Base-by-base conservation (phyloP, 257 asterid species). In the Solanum paucissectum region DNA sequence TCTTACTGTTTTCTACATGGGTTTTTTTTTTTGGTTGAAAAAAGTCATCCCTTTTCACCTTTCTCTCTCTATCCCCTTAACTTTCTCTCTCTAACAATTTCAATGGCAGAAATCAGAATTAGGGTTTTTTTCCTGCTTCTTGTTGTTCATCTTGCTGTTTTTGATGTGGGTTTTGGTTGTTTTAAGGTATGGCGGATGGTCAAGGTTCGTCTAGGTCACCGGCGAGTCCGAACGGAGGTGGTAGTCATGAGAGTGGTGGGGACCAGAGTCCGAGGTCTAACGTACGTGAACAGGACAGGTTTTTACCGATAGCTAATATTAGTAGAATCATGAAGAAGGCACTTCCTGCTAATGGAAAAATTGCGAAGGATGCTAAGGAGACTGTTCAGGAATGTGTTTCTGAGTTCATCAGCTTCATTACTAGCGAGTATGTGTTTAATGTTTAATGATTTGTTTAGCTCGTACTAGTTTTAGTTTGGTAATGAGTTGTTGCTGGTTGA, bases 381-480 rank as follows among this genome's bases (percentile, higher is more conserved):
- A 94, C 95, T 33, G 96, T 95, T 62, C 98, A 95, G 93, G 98
- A 95, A 89, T 94, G 95, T 85, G 98, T 95, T 60, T 94, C 98
- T 18, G 98, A 94, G 91, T 95, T 95, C 89, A 95, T 95, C 83
- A 93, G 98, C 91, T 95, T 95, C 93, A 91, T 95, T 87, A 95
- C 98, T 85, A 94, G 98, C 98, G 98, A 94, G 98, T 95, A 91
- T 40, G 94, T 82, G n/a, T 21, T 71, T 32, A 20, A 71, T 73
- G 76, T 6, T 55, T 55, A 18, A 55, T 55, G 64, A 18, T 55
- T 7, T 55, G 64, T 18, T 52, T 55, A 20, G 64, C n/a, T 55
- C 64, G 11, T 18, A 18, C 64, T 55, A 55, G 64, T 18, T 55
- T 55, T 55, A 55, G n/a, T 55, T 55, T 55, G n/a, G 64, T 55